These are phyloP conservation scores for Alternaria gansuensis DNA, from an alignment of 2,329 filamentous ascomycete species.

Conservation along the genomic window DNA sequence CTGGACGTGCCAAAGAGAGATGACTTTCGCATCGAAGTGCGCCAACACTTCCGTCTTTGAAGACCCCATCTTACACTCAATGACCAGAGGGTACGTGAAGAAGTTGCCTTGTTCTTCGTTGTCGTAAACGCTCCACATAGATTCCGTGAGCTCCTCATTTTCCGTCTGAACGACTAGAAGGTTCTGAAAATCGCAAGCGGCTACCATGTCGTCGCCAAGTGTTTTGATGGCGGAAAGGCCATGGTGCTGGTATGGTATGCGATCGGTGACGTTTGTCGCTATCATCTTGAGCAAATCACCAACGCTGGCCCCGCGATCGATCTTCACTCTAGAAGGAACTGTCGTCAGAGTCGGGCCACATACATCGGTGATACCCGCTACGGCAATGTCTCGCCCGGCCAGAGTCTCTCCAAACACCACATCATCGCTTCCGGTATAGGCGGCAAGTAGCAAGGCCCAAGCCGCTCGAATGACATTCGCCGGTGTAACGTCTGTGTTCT, in stretches of 20 bases:
- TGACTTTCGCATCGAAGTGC: conserved; percentile 41
- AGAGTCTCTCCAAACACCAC: conserved; percentile 44
- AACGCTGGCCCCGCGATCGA: conserved; percentile 39
- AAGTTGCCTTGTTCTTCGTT: conserved; percentile 43
- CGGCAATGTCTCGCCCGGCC: conserved; percentile 48
- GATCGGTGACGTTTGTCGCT: conserved; percentile 33
- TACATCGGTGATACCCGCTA: conserved; percentile 47
- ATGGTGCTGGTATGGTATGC: conserved; percentile 51
- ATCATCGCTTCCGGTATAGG: conserved; percentile 33
- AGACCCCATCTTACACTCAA: conserved; percentile 41
- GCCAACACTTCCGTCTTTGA: conserved; percentile 34
- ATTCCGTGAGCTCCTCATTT: conserved; percentile 33
- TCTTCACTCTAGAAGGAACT: conserved; percentile 48
- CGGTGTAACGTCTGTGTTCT: conserved; percentile 44
- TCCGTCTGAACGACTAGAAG: conserved; percentile 63
- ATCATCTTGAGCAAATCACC: conserved; percentile 35
- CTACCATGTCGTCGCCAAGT: conserved; percentile 61
- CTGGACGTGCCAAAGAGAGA: conserved; percentile 43
- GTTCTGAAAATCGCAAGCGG: conserved; percentile 66
- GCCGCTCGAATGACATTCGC: conserved; percentile 34
- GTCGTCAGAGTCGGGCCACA: conserved; percentile 54
- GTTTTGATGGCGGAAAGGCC: conserved; percentile 52
- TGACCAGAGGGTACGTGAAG: conserved; percentile 48
- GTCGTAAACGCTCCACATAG: conserved; percentile 42
- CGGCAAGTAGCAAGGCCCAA: conserved; percentile 38